Conservation (phyloP, 768 basidiomycete species). For the Wakefieldia striispora region DNA sequence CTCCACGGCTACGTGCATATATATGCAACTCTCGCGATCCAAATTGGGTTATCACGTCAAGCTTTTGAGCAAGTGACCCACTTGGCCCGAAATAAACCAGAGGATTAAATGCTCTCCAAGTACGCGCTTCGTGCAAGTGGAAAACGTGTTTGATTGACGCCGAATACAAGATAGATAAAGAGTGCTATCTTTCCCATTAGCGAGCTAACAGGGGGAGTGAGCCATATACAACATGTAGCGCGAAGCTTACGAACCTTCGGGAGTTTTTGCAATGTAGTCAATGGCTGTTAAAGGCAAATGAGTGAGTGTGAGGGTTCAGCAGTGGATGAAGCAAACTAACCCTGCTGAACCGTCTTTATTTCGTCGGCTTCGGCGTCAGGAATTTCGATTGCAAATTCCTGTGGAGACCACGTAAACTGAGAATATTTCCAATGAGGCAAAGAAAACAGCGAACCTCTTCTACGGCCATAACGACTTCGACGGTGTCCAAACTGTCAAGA, state of each 20-base stretch:
- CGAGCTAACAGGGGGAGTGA: slow-evolving; percentile 39
- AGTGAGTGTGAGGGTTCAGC: neutral
- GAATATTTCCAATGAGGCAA: slow-evolving; percentile 1
- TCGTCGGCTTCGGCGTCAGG: slow-evolving; percentile 96
- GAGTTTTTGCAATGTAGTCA: slow-evolving; percentile 92
- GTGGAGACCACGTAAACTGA: neutral
- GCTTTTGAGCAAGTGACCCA: slow-evolving; percentile 9
- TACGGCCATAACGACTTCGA: slow-evolving; percentile 98
- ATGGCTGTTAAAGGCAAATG: slow-evolving; percentile 57
- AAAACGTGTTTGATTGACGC: slow-evolving; percentile 17
- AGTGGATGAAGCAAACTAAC: slow-evolving; percentile 41
- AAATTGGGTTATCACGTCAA: slow-evolving; percentile 7
- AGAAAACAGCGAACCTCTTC: slow-evolving; percentile 66
- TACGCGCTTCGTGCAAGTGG: neutral
- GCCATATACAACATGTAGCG: slow-evolving; percentile 10
- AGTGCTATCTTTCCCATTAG: slow-evolving; percentile 30
- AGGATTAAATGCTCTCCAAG: neutral
- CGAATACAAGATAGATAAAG: slow-evolving; percentile 17
- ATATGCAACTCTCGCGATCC: slow-evolving; percentile 9
- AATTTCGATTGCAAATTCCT: slow-evolving; percentile 98
- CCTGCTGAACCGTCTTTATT: slow-evolving; percentile 89
- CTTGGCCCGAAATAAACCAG: neutral
- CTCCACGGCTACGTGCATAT: neutral
- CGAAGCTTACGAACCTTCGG: slow-evolving; percentile 60
- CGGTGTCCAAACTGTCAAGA: slow-evolving; percentile 90